Percentiles rank a stretch among this genome's conserved stretches.
These are phyloP conservation scores for Jaminaea rosea DNA, from an alignment of 1,284 basidiomycete genomes.

Conservation along the genomic window DNA sequence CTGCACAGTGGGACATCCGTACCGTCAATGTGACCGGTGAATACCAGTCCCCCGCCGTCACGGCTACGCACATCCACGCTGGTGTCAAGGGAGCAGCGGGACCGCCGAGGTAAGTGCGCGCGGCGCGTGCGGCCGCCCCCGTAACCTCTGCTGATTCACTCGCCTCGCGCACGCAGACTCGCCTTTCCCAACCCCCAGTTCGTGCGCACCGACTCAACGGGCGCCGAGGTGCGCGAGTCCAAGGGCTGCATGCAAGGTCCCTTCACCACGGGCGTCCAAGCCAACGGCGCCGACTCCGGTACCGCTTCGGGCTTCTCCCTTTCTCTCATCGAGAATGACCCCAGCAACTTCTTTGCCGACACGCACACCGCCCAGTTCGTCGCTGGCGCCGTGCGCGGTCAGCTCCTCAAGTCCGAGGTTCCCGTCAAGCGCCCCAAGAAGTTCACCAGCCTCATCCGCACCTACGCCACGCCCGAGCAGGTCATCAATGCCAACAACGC, in stretches of 20 bases:
- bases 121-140: too few species aligned
- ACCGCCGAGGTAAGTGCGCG: too few species aligned
- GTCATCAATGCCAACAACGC: slow-evolving; percentile 7
- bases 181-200: slow-evolving; percentile 45
- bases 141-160: too few species aligned
- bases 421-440: slow-evolving; percentile 5
- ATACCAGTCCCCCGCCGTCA: slow-evolving; percentile 14
- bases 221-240: slow-evolving; percentile 10
- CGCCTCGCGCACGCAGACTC: too few species aligned
- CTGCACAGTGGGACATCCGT: slow-evolving; percentile 24
- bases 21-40: slow-evolving; percentile 13
- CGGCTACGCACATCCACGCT: slow-evolving; percentile 18
- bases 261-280: slow-evolving; percentile 42
- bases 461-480: slow-evolving; percentile 4
- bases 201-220: neutral
- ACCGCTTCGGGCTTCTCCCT: slow-evolving; percentile 24
- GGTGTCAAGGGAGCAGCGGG: slow-evolving; percentile 6
- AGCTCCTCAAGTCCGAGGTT: slow-evolving; percentile 23
- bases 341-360: slow-evolving; percentile 13
- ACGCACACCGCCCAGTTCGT: slow-evolving; percentile 15
- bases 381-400: slow-evolving; percentile 48
- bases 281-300: slow-evolving; percentile 8
- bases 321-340: slow-evolving; percentile 9
- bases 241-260: slow-evolving; percentile 43
- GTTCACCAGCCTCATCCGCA: slow-evolving; percentile 8